Conservation (phyloP, 78 protist genomes). For the Diacronema lutheri region DNA sequence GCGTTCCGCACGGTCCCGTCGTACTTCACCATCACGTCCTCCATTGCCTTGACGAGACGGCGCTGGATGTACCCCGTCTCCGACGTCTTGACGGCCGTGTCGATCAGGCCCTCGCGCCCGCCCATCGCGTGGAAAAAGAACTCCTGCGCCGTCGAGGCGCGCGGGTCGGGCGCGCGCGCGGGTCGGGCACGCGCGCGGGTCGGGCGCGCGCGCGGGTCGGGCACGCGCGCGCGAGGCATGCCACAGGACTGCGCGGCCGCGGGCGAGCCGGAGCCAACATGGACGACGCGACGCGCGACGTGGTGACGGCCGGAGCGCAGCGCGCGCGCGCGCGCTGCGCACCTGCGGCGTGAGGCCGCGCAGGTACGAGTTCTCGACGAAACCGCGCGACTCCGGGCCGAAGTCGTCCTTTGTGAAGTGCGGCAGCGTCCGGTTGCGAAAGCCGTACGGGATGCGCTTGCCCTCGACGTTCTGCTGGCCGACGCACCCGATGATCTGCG, state of each 20-base stretch:
- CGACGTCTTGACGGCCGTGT: constrained; percentile 99
- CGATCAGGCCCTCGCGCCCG: constrained; percentile 97
- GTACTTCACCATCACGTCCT: constrained; percentile 78
- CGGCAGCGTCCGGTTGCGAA: constrained; percentile 94
- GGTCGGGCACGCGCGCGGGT: too few relatives aligned
- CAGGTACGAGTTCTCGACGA: constrained; percentile 95
- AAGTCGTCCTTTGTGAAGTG: constrained; percentile 87
- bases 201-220: too few relatives aligned
- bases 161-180: too few relatives aligned
- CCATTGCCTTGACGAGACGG: constrained; percentile 90
- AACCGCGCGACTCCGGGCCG: constrained; percentile 82
- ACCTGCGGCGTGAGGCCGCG: constrained; percentile 82
- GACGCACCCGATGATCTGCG: constrained; percentile 99
- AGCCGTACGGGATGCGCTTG: constrained; percentile 96
- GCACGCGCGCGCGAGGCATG: too few relatives aligned
- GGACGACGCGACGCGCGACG: too few relatives aligned
- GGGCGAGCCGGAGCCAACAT: too few relatives aligned
- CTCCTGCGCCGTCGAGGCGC: too few relatives aligned
- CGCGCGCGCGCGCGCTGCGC: too few relatives aligned
- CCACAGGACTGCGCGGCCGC: too few relatives aligned
- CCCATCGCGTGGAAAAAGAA: constrained; percentile 99
- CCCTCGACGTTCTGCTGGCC: constrained; percentile 99
- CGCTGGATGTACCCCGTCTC: constrained; percentile 99
- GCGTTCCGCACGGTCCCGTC: constrained; percentile 97
- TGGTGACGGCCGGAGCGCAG: too few relatives aligned